Evolutionary conservation across 169 alveolate species (phyloP).

Genomic region (Ichthyophthirius multifiliis): DNA sequence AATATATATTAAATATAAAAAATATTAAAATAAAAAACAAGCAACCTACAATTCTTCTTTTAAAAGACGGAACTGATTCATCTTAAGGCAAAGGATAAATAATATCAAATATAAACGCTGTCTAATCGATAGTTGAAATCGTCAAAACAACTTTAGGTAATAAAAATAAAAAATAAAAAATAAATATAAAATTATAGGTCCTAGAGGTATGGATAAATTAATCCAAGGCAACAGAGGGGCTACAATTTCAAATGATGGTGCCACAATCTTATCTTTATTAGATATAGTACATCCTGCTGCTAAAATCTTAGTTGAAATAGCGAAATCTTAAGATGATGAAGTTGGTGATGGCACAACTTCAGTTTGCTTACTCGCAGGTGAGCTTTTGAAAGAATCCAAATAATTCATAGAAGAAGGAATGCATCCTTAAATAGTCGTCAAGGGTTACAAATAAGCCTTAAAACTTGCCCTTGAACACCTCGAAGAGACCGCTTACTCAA

Average conservation of each 20-base stretch:
- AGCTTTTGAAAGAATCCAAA: conserved; percentile 93
- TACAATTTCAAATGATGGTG: conserved; percentile 98
- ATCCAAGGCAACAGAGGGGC: conserved; percentile 88
- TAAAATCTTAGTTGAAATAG: conserved; percentile 94
- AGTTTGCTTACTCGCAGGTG: conserved; percentile 94
- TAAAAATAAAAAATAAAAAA: background rate
- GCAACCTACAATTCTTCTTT: conserved; percentile 91
- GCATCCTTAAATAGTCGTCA: conserved; percentile 93
- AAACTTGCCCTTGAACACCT: conserved; percentile 76
- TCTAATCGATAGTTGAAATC: conserved; percentile 93
- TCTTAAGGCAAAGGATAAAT: conserved; percentile 96
- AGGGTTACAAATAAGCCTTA: conserved; percentile 93
- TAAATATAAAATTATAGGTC: conserved; percentile 76
- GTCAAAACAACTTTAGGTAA: conserved; percentile 91
- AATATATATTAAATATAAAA: too few relatives aligned
- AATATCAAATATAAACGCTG: conserved; percentile 94
- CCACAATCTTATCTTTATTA: conserved; percentile 94
- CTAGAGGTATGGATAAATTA: conserved; percentile 98
- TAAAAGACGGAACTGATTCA: conserved; percentile 96
- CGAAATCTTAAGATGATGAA: conserved; percentile 97
- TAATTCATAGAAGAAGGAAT: conserved; percentile 95
- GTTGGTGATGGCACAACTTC: conserved; percentile 93
- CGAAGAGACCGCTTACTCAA: conserved; percentile 53
- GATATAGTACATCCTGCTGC: conserved; percentile 99
- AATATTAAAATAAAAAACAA: too few relatives aligned